A percentile compares a stretch with the other conserved stretches of the same genome.
These are phyloP conservation scores for Paspalum vaginatum DNA, from an alignment of 176 grass and related monocot genomes.

Conservation along the genomic window DNA sequence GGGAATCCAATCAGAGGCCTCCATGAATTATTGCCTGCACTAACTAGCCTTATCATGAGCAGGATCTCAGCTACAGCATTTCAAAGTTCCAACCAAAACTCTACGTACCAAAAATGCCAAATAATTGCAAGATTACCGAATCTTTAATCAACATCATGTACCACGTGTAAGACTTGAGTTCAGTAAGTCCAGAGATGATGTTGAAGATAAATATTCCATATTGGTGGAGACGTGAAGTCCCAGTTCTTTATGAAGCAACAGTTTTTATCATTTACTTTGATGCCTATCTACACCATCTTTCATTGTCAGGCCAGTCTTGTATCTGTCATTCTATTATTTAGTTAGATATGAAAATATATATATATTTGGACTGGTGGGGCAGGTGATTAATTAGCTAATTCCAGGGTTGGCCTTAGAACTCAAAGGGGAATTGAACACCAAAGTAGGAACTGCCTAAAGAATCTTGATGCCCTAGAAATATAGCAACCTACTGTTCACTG, in stretches of 20 bases:
- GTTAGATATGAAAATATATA: conserved; percentile 37
- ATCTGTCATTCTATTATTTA: conserved; percentile 40
- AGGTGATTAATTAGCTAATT: conserved; percentile 48
- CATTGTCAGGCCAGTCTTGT: conserved; percentile 45
- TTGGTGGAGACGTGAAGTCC: conserved; percentile 38
- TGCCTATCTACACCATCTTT: conserved; percentile 45
- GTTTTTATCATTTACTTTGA: conserved; percentile 47
- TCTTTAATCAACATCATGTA: conserved; percentile 38
- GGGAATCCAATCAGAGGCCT: conserved; percentile 24
- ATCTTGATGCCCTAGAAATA: conserved; percentile 40
- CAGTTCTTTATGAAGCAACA: conserved; percentile 44
- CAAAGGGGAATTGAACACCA: conserved; percentile 45
- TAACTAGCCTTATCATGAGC: conserved; percentile 40
- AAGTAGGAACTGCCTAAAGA: conserved; percentile 35
- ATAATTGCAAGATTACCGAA: conserved; percentile 31
- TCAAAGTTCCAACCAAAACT: conserved; percentile 23
- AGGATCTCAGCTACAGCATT: conserved; percentile 30
- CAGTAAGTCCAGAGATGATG: conserved; percentile 34
- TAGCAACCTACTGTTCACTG: conserved; percentile 30
- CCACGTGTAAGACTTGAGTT: conserved; percentile 33
- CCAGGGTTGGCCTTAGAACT: conserved; percentile 35
- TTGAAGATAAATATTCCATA: conserved; percentile 54
- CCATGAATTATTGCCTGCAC: conserved; percentile 51
- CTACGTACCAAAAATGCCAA: not conserved
- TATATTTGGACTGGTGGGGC: conserved; percentile 33